Conservation (phyloP, 208 protist species). For the Crithidia mellificae region DNA sequence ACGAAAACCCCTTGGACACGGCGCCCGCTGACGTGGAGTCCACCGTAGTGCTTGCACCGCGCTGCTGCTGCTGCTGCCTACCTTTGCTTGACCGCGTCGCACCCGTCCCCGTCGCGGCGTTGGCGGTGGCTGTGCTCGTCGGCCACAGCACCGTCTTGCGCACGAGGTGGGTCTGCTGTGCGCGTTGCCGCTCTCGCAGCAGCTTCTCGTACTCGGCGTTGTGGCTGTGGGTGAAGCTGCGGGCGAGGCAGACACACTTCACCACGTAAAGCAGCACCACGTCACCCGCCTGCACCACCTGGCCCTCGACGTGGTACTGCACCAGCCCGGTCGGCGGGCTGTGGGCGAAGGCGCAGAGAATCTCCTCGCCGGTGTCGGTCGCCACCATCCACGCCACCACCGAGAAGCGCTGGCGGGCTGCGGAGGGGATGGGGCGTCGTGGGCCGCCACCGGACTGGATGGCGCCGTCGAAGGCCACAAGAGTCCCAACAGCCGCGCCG, state of each 20-base stretch:
- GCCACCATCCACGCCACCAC: slow-evolving; percentile 66
- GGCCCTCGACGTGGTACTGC: slow-evolving; percentile 79
- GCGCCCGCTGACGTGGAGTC: background rate
- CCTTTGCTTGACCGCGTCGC: too few species aligned
- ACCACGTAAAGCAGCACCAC: slow-evolving; percentile 71
- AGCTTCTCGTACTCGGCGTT: slow-evolving; percentile 70
- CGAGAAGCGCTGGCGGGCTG: slow-evolving; percentile 54
- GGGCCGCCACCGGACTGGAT: slow-evolving; percentile 30
- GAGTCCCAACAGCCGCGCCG: background rate
- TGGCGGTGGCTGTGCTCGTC: background rate
- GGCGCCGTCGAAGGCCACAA: slow-evolving; percentile 69
- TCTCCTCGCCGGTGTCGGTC: slow-evolving; percentile 37
- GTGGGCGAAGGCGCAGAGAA: slow-evolving; percentile 76
- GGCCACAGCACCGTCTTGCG: slow-evolving; percentile 13
- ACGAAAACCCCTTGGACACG: background rate
- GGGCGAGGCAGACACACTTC: slow-evolving; percentile 66
- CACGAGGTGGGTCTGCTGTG: slow-evolving; percentile 22
- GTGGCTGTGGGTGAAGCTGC: slow-evolving; percentile 59
- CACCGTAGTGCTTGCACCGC: background rate
- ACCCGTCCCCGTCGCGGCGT: too few species aligned
- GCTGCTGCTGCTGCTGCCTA: background rate
- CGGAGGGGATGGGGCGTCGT: slow-evolving; percentile 42
- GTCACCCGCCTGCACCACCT: slow-evolving; percentile 58
- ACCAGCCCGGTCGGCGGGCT: slow-evolving; percentile 60
- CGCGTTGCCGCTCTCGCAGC: slow-evolving; percentile 38